A percentile compares a stretch with the other conserved stretches of the same genome.
Evolutionary conservation across 345 rosid genomes (phyloP).

Genomic region (Lumnitzera littorea): DNA sequence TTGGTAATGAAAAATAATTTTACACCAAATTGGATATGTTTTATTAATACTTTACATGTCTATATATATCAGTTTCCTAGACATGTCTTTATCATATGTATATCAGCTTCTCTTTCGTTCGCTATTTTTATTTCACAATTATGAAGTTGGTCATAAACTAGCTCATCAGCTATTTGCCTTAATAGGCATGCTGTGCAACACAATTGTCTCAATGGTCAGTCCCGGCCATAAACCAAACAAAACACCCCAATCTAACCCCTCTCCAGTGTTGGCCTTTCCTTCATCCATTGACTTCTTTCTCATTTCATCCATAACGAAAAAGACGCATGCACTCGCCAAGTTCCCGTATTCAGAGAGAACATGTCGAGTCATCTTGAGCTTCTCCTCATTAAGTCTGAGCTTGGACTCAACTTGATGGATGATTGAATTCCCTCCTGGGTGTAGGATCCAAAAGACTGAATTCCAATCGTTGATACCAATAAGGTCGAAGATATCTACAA

Average conservation of each 20-base stretch:
- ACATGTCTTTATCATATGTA: too few species aligned
- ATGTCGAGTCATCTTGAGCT: conserved; percentile 51
- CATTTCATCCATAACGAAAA: conserved; percentile 76
- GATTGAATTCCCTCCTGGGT: conserved; percentile 77
- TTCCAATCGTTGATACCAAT: conserved; percentile 74
- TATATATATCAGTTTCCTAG: too few species aligned
- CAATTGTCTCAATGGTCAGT: conserved; percentile 76
- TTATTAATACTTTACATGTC: too few species aligned
- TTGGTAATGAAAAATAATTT: too few species aligned
- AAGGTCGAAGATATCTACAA: conserved; percentile 59
- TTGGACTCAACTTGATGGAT: conserved; percentile 51
- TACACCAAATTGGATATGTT: too few species aligned
- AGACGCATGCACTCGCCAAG: conserved; percentile 79
- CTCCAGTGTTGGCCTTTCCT: conserved; percentile 58
- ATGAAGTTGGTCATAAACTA: too few species aligned
- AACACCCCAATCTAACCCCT: conserved; percentile 84
- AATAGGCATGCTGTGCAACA: conserved; percentile 48
- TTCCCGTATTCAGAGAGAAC: conserved; percentile 67
- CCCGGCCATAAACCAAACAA: conserved; percentile 85
- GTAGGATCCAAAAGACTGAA: conserved; percentile 72
- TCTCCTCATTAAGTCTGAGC: conserved; percentile 41
- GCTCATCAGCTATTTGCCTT: background rate
- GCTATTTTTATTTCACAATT: too few species aligned
- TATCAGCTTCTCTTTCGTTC: too few species aligned
- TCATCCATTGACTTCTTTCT: conserved; percentile 47